Conservation (phyloP, 306 rosid genomes). For the Acacia crassicarpa region DNA sequence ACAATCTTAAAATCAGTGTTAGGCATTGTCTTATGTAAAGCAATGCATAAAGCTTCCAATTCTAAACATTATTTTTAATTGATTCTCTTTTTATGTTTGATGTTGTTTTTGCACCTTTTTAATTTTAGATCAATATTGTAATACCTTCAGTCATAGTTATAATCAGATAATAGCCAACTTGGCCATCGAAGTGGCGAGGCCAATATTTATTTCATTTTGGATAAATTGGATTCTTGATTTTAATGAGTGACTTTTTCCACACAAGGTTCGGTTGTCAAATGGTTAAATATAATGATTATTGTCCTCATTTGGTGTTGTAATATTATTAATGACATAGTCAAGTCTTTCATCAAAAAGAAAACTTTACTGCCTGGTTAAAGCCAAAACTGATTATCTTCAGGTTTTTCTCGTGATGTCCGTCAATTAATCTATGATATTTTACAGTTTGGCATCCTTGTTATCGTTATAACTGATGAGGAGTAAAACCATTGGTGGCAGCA, state of each 20-base stretch:
- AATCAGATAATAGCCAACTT: not conserved
- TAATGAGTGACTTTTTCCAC: not conserved
- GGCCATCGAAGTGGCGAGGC: not conserved
- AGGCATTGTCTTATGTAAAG: not conserved
- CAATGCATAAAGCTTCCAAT: not conserved
- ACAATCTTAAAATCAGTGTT: slow-evolving; percentile 5
- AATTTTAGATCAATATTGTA: not conserved
- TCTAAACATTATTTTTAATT: not conserved
- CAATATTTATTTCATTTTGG: not conserved
- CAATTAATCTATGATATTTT: not conserved
- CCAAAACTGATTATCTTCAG: not conserved
- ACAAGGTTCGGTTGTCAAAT: not conserved
- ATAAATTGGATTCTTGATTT: not conserved
- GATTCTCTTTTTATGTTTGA: not conserved
- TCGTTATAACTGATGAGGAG: not conserved
- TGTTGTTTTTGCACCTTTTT: not conserved
- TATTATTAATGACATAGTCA: not conserved
- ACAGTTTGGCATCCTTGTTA: not conserved
- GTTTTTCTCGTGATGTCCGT: not conserved
- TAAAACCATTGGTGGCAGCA: not conserved
- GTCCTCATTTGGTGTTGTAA: not conserved
- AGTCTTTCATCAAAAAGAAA: not conserved
- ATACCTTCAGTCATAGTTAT: not conserved
- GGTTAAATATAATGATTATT: not conserved
- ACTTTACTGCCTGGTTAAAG: not conserved